Conservation (phyloP, 371 early-diverging fungal genomes). For the Dichotomocladium elegans region DNA sequence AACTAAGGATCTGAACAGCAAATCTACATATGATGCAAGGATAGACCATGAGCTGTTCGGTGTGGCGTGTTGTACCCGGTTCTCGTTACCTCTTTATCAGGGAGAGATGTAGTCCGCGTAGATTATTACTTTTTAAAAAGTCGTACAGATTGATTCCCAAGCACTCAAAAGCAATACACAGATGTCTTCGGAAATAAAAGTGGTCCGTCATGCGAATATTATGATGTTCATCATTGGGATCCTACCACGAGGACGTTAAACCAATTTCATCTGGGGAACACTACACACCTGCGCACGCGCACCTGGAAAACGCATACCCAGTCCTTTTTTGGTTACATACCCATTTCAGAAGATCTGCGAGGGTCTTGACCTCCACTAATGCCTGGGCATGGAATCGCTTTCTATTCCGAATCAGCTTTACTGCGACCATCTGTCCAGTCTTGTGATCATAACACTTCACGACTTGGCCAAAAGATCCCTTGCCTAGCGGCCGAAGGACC, state of each 20-base stretch:
- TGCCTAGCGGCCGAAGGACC: constrained; percentile 75
- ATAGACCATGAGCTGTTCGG: neutral
- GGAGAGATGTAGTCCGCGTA: constrained; percentile 82
- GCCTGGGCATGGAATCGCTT: constrained; percentile 87
- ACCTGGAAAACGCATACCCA: no score
- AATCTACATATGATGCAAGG: constrained; percentile 41
- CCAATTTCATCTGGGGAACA: neutral
- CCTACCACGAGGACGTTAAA: constrained; percentile 37
- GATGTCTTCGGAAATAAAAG: constrained; percentile 91
- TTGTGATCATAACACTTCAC: constrained; percentile 79
- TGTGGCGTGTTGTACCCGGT: no score
- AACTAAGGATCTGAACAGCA: constrained; percentile 77
- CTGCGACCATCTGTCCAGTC: constrained; percentile 69
- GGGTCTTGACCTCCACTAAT: constrained; percentile 79
- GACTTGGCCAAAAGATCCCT: constrained; percentile 93
- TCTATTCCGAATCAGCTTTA: constrained; percentile 89
- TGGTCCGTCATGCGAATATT: constrained; percentile 85
- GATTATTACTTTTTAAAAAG: constrained; percentile 88
- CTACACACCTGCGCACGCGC: no score
- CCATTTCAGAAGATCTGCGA: constrained; percentile 58
- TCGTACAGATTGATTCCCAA: constrained; percentile 96
- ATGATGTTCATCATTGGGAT: constrained; percentile 75
- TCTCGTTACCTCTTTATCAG: constrained; percentile 68
- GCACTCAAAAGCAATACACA: constrained; percentile 95
- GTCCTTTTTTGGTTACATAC: neutral